phyloP scores from a whole-genome alignment of 2,329 filamentous ascomycete genomes.

The Raffaelea albimanens region DNA sequence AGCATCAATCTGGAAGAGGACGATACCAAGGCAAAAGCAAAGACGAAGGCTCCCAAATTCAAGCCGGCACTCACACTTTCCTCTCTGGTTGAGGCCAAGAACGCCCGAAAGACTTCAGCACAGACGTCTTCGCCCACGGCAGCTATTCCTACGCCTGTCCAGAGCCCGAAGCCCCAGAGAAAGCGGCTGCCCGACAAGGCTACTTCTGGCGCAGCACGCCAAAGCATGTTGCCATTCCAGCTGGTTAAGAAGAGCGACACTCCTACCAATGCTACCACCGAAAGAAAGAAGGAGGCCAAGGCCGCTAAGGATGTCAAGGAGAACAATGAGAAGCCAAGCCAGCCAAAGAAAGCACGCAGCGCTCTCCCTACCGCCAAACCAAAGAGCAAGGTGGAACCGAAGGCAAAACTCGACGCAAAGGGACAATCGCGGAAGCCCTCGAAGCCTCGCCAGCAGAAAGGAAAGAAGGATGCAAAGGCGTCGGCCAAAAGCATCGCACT shows the following conservation, averaged over 20 bases:
- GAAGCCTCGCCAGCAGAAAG: constrained; percentile 21
- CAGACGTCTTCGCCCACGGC: constrained; percentile 27
- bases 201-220: constrained; percentile 26
- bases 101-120: neutral
- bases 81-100: too few relatives aligned
- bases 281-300: neutral
- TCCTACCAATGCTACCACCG: neutral
- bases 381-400: neutral
- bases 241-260: constrained; percentile 4
- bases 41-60: neutral
- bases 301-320: constrained; percentile 1
- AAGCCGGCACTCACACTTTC: neutral
- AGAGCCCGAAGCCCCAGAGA: constrained; percentile 41
- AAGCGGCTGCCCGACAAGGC: constrained; percentile 29
- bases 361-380: constrained; percentile 12
- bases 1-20: constrained; percentile 23
- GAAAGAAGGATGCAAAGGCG: constrained; percentile 19
- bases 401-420: too few relatives aligned
- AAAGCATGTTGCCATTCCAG: constrained; percentile 40
- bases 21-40: constrained; percentile 11
- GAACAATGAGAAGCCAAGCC: neutral
- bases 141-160: constrained; percentile 44
- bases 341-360: neutral
- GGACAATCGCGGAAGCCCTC: too few relatives aligned
- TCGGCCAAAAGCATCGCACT: constrained; percentile 21